Evolutionary conservation across 2,329 filamentous ascomycete genomes (phyloP).

Genomic region (Trichophyton mentagrophytes): DNA sequence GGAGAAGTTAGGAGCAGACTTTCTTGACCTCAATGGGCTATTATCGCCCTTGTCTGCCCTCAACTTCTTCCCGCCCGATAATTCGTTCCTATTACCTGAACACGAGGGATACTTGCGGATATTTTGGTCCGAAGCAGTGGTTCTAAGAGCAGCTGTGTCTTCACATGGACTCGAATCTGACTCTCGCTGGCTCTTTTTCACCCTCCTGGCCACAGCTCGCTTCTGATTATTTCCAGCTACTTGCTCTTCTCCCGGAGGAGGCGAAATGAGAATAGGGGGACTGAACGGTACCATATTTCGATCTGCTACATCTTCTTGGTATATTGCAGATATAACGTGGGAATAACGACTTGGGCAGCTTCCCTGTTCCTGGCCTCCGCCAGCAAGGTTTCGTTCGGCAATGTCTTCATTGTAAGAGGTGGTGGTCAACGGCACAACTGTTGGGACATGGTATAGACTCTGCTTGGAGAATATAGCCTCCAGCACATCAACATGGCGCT

Average conservation of each 20-base stretch:
- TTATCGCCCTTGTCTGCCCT: neutral
- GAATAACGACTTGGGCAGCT: slow-evolving; percentile 14
- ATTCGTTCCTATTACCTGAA: neutral
- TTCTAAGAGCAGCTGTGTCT: slow-evolving; percentile 4
- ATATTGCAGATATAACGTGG: slow-evolving; percentile 24
- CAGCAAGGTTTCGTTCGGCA: slow-evolving; percentile 27
- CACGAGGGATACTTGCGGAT: slow-evolving; percentile 11
- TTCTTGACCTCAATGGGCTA: slow-evolving; percentile 5
- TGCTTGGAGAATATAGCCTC: slow-evolving; percentile 29
- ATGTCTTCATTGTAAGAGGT: slow-evolving; percentile 33
- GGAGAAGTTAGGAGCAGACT: slow-evolving; percentile 7
- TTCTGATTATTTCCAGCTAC: neutral
- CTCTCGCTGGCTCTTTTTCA: neutral
- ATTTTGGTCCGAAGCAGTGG: slow-evolving; percentile 16
- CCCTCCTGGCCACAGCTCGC: neutral
- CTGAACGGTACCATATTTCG: slow-evolving; percentile 25
- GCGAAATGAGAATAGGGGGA: neutral
- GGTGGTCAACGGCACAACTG: slow-evolving; percentile 19
- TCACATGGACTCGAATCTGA: neutral
- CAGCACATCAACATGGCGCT: slow-evolving; percentile 30
- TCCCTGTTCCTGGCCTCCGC: neutral
- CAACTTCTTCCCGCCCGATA: neutral
- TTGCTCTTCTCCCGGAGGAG: neutral
- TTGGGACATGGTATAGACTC: slow-evolving; percentile 17
- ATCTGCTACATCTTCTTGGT: slow-evolving; percentile 33